A percentile compares a stretch with the other conserved stretches of the same genome.
Evolutionary conservation across 23 red algal genomes (phyloP).

Genomic region (Gracilariopsis chorda): DNA sequence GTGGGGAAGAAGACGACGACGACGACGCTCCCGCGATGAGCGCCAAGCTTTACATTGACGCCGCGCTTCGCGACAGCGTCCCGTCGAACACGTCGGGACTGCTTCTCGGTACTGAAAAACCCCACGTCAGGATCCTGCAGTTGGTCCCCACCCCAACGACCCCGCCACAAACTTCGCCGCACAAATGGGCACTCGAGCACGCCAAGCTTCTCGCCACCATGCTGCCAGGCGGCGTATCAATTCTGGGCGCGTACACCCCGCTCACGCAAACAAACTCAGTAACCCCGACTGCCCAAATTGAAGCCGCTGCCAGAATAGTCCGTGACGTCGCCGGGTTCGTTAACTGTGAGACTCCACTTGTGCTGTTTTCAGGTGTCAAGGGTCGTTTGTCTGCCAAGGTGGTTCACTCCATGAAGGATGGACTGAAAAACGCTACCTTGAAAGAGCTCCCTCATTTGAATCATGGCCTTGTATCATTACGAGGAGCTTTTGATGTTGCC

Average conservation of each 20-base stretch:
- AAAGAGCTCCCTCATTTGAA: not conserved
- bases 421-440: not conserved
- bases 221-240: constrained; percentile 17
- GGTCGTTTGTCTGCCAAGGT: not conserved
- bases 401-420: not conserved
- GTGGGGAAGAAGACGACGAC: too few relatives aligned
- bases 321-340: not conserved
- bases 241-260: constrained; percentile 22
- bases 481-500: too few relatives aligned
- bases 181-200: constrained; percentile 13
- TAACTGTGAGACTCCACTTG: not conserved
- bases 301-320: not conserved
- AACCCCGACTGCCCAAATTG: not conserved
- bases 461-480: too few relatives aligned
- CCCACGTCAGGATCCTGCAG: not conserved
- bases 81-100: not conserved
- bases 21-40: too few relatives aligned
- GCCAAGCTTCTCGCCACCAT: not conserved
- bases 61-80: not conserved
- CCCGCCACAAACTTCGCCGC: not conserved
- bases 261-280: not conserved
- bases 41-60: constrained; percentile 30
- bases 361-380: not conserved
- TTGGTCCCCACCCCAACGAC: not conserved
- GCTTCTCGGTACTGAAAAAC: not conserved